Base-by-base conservation (phyloP, 2,329 filamentous ascomycete genomes). In the Alternaria alternata region DNA sequence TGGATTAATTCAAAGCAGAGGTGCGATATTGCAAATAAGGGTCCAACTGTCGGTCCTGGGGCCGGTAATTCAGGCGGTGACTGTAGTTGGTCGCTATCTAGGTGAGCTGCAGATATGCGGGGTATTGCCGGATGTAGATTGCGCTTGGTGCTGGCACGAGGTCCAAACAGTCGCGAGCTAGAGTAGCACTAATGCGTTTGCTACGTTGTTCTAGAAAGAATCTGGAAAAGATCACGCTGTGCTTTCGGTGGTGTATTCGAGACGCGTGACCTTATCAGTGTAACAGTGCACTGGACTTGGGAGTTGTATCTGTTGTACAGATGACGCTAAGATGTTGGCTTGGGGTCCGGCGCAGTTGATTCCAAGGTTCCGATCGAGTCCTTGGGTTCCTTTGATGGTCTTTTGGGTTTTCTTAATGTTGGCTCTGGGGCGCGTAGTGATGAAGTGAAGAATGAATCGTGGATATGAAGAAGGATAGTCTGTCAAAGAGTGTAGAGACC, bases 111-210 rank as follows among this genome's bases (percentile, higher is more conserved):
- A 72, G 63, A 54, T 69, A 60, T 73, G 75, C 74, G 76, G 75
- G 75, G 76, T 67, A 69, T 42, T 59, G 75, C 70, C 62, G 63
- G 68, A 71, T 72, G 75, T 78, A 78, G 71, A 78, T 73, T 75
- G 72, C 64, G 64, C 51, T 58, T 42, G 56, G 32, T 22, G 46
- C 34, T 57, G 63, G 64, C 69, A 72, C 68, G 68, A 67, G 66
- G 64, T 64, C 56, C 48, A 63, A 62, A 49, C 53, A 49, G 57
- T 62, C 51, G 55, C 62, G 59, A 60, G 65, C 68, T 54, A 60
- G 57, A 38, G 52, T 54, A 62, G 41, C 61, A 68, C 57, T 54
- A 61, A 57, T 56, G 64, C 67, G 64, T 57, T 61, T 66, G 62
- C 62, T 55, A 44, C 51, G 54, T 53, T 54, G 32, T 64, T 72